phyloP scores from a whole-genome alignment of 495 filamentous ascomycete genomes.

The Chaetomium cochliodes region DNA sequence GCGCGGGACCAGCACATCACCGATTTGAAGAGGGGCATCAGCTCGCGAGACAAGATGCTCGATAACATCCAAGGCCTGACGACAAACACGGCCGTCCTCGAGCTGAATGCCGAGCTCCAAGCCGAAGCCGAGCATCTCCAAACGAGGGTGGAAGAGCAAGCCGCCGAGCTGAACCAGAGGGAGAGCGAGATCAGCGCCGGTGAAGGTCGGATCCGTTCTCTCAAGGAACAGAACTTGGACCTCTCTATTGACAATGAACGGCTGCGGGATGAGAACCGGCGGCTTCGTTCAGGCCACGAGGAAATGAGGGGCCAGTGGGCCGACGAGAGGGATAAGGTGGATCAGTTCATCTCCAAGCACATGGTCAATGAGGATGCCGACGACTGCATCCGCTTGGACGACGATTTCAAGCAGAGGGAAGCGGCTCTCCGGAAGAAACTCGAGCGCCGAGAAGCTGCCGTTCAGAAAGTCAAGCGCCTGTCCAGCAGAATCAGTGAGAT shows the following conservation, averaged over 20 bases:
- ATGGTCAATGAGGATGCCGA: slow-evolving; percentile 31
- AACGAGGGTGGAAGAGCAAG: slow-evolving; percentile 34
- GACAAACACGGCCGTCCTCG: slow-evolving; percentile 35
- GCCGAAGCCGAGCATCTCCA: slow-evolving; percentile 38
- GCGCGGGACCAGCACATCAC: slow-evolving; percentile 39
- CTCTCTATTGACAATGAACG: slow-evolving; percentile 37
- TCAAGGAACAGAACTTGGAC: slow-evolving; percentile 41
- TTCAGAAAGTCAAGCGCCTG: slow-evolving; percentile 38
- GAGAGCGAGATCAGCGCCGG: slow-evolving; percentile 31
- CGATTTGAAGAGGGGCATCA: slow-evolving; percentile 39
- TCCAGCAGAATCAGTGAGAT: slow-evolving; percentile 36
- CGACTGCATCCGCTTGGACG: slow-evolving; percentile 36
- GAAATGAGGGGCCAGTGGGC: slow-evolving; percentile 32
- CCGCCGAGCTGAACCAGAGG: slow-evolving; percentile 27
- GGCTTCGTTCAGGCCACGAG: slow-evolving; percentile 33
- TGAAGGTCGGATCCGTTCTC: slow-evolving; percentile 29
- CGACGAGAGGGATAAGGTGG: slow-evolving; percentile 33
- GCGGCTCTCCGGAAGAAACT: slow-evolving; percentile 35
- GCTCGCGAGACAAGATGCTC: slow-evolving; percentile 36
- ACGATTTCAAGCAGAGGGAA: slow-evolving; percentile 39
- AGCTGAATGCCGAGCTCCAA: slow-evolving; percentile 40
- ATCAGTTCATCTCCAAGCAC: slow-evolving; percentile 32
- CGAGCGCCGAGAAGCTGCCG: slow-evolving; percentile 36
- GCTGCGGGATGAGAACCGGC: slow-evolving; percentile 34
- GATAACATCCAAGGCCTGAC: slow-evolving; percentile 37